Percentiles rank a stretch among this genome's conserved stretches.
These are phyloP conservation scores for Monosporascus sp. DNA, from an alignment of 2,329 filamentous ascomycete species.

Conservation along the genomic window DNA sequence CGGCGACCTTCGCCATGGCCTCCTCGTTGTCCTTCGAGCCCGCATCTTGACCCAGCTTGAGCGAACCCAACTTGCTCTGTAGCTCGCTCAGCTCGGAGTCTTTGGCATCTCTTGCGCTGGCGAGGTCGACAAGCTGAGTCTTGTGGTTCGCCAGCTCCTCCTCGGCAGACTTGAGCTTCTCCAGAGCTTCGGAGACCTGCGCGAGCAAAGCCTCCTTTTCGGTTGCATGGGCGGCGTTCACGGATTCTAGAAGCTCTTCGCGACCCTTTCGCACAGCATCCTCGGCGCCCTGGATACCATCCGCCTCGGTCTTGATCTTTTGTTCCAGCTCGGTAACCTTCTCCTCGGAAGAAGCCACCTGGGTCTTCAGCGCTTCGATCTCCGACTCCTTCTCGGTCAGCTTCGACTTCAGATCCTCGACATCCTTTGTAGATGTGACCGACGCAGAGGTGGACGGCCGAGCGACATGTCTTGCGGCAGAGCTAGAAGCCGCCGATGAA, in stretches of 20 bases:
- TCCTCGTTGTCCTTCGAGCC: conserved; percentile 32
- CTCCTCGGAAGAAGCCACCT: conserved; percentile 50
- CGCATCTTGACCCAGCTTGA: conserved; percentile 35
- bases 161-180: conserved; percentile 47
- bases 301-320: conserved; percentile 39
- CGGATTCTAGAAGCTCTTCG: conserved; percentile 39
- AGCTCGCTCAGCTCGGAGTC: conserved; percentile 42
- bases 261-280: conserved; percentile 37
- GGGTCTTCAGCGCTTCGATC: conserved; percentile 50
- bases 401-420: conserved; percentile 56
- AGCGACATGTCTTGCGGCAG: conserved; percentile 35
- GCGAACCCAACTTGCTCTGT: conserved; percentile 44
- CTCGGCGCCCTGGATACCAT: conserved; percentile 31
- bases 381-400: conserved; percentile 52
- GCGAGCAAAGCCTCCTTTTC: conserved; percentile 41
- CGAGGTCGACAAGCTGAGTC: conserved; percentile 41
- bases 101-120: conserved; percentile 42
- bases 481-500: conserved; percentile 27
- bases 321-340: conserved; percentile 50
- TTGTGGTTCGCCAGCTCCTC: conserved; percentile 46
- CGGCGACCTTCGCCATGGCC: conserved; percentile 32
- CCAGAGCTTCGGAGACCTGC: conserved; percentile 41
- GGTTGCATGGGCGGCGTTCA: conserved; percentile 46
- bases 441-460: conserved; percentile 35
- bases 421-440: conserved; percentile 45